These are phyloP conservation scores for Fusarium chaquense DNA, from an alignment of 2,329 filamentous ascomycete genomes.

Conservation along the genomic window DNA sequence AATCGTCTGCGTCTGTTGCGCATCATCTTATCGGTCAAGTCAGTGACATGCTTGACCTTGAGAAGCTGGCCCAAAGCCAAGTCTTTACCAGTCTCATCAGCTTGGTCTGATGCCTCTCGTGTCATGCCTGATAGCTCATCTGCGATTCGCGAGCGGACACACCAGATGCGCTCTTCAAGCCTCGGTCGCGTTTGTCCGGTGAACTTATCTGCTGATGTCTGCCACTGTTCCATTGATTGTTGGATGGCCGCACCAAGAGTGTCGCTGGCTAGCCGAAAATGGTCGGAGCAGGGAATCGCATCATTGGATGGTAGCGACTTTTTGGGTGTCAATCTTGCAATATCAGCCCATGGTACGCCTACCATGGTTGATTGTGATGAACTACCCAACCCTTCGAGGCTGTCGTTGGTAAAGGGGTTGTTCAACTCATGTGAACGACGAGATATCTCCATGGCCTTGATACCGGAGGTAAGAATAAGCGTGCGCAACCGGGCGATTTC, in stretches of 20 bases:
- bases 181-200: conserved; percentile 66
- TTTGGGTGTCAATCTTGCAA: conserved; percentile 57
- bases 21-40: conserved; percentile 82
- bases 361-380: conserved; percentile 37
- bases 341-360: conserved; percentile 56
- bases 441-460: conserved; percentile 86
- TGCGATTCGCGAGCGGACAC: conserved; percentile 60
- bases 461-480: conserved; percentile 83
- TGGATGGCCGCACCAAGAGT: conserved; percentile 62
- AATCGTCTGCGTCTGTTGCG: conserved; percentile 75
- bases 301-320: conserved; percentile 50
- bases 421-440: conserved; percentile 69
- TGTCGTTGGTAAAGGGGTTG: conserved; percentile 50
- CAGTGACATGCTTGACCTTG: conserved; percentile 82
- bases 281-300: conserved; percentile 56
- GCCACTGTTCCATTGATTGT: conserved; percentile 66
- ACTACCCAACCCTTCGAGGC: conserved; percentile 39
- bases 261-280: conserved; percentile 66
- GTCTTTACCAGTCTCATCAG: conserved; percentile 81
- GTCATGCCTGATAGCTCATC: conserved; percentile 71
- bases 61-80: conserved; percentile 82
- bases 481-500: conserved; percentile 85
- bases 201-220: conserved; percentile 70
- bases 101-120: conserved; percentile 77
- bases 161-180: conserved; percentile 63